Conservation (phyloP, 176 grass and related monocot species). For the Phragmites australis region DNA sequence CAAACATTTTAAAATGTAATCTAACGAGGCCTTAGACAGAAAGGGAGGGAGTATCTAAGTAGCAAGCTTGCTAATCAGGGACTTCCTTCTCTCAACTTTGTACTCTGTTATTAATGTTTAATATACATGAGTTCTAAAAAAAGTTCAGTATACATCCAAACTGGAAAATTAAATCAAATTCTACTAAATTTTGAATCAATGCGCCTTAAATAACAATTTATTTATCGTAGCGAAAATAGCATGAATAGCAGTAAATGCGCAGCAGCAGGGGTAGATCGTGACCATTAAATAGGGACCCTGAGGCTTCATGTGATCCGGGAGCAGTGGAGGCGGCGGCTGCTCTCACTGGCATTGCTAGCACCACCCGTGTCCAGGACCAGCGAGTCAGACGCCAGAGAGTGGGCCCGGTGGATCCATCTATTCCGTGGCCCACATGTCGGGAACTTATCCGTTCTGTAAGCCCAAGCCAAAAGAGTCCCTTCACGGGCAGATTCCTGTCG, state of each 20-base stretch:
- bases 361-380: neutral
- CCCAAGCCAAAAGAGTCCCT: too few species aligned
- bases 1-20: too few species aligned
- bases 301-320: conserved; percentile 39
- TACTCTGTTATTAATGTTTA: too few species aligned
- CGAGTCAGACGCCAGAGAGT: neutral
- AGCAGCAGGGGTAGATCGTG: neutral
- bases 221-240: neutral
- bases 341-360: neutral
- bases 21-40: too few species aligned
- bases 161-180: neutral
- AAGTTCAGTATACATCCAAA: neutral
- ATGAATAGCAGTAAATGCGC: conserved; percentile 37
- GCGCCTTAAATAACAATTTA: neutral
- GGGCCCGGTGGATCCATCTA: conserved; percentile 10
- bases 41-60: too few species aligned
- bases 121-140: too few species aligned
- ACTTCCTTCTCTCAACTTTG: too few species aligned
- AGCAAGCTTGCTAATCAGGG: too few species aligned
- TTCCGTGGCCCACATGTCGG: conserved; percentile 23
- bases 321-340: neutral
- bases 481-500: too few species aligned
- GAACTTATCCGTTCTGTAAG: neutral
- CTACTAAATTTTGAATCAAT: neutral
- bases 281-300: conserved; percentile 32